These are phyloP conservation scores for Bothriochloa decipiens DNA, from an alignment of 176 grass and related monocot species.

Conservation along the genomic window DNA sequence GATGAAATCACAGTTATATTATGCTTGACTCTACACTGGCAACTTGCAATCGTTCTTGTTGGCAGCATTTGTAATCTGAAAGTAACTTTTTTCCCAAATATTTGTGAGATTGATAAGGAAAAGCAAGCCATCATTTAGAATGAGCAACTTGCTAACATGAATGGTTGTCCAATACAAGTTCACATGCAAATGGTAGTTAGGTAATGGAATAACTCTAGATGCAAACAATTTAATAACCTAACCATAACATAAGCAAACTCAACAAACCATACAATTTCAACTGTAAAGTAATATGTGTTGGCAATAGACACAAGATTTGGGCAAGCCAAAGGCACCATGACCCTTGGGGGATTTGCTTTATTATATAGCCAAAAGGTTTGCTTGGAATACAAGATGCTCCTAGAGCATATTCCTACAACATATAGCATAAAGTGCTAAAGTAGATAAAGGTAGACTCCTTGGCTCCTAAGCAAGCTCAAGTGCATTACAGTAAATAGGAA, in stretches of 20 bases:
- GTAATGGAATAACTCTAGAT: neutral
- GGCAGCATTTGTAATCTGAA: neutral
- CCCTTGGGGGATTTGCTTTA: too few relatives aligned
- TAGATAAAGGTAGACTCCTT: too few relatives aligned
- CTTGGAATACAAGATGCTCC: too few relatives aligned
- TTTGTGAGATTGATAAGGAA: neutral
- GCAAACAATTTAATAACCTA: neutral
- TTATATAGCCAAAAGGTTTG: too few relatives aligned
- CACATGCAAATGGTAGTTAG: neutral
- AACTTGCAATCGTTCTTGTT: constrained; percentile 5
- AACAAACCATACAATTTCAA: neutral
- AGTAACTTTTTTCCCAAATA: neutral
- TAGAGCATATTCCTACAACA: too few relatives aligned
- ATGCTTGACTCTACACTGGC: constrained; percentile 8
- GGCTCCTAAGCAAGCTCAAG: too few relatives aligned
- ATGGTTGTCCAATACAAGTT: constrained; percentile 1
- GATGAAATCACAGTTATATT: constrained; percentile 6
- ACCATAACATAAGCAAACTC: neutral
- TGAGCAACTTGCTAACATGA: neutral
- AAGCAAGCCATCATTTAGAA: neutral
- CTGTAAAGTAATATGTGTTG: neutral
- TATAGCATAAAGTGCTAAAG: too few relatives aligned
- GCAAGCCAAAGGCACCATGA: too few relatives aligned
- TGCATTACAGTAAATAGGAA: too few relatives aligned
- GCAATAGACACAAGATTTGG: too few relatives aligned